A percentile compares a stretch with the other conserved stretches of the same genome.
These are phyloP conservation scores for Bimuria novae-zelandiae DNA, from an alignment of 2,329 filamentous ascomycete species.

Conservation along the genomic window DNA sequence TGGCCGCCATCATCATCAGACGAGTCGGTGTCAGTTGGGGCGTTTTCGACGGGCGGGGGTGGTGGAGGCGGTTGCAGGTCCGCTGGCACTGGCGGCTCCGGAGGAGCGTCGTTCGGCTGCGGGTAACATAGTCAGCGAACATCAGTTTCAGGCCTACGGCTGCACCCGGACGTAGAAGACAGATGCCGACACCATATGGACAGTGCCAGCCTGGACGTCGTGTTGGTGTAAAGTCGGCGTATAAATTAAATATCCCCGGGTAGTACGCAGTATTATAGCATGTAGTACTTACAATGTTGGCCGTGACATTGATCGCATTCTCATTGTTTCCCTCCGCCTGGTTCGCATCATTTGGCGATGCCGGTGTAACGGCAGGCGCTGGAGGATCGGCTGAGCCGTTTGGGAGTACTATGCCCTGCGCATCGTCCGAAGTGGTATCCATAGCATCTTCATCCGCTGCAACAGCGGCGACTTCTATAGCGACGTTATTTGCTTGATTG, in stretches of 20 bases:
- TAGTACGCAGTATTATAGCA: background rate
- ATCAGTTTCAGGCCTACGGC: background rate
- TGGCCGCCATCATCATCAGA: slow-evolving; percentile 44
- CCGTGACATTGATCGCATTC: background rate
- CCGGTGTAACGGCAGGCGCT: slow-evolving; percentile 18
- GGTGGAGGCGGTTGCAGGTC: slow-evolving; percentile 40
- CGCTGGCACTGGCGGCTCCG: slow-evolving; percentile 28
- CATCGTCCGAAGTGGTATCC: slow-evolving; percentile 45
- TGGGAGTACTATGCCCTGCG: slow-evolving; percentile 29
- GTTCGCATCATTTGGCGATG: slow-evolving; percentile 15
- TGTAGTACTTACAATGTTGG: background rate
- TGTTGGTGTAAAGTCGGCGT: background rate
- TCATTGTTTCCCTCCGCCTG: slow-evolving; percentile 18
- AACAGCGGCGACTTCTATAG: slow-evolving; percentile 34
- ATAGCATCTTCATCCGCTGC: slow-evolving; percentile 42
- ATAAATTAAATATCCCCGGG: background rate
- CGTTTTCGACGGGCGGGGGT: slow-evolving; percentile 36
- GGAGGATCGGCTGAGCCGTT: slow-evolving; percentile 24
- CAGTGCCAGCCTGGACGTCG: background rate
- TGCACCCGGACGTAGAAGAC: background rate
- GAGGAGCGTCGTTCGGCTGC: slow-evolving; percentile 20
- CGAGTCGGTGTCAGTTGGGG: slow-evolving; percentile 38
- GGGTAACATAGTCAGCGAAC: slow-evolving; percentile 20
- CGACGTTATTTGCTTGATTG: slow-evolving; percentile 21
- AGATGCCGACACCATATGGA: background rate